phyloP scores from a whole-genome alignment of 1,284 basidiomycete genomes.

The Leccinum subrobustum region DNA sequence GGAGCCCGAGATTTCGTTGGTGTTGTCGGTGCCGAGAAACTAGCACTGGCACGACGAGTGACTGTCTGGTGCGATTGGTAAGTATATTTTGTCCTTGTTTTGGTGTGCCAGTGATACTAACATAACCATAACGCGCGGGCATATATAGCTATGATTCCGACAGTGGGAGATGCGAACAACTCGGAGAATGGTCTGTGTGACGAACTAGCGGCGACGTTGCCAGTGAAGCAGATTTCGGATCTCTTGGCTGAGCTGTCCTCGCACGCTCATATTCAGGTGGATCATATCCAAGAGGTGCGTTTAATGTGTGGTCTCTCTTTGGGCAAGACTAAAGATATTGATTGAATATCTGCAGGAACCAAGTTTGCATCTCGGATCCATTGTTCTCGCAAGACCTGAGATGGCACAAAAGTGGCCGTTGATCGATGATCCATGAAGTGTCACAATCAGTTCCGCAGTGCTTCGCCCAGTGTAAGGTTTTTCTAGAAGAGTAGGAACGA shows the following conservation, averaged over 20 bases:
- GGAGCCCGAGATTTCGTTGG: slow-evolving; percentile 37
- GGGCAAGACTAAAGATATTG: background rate
- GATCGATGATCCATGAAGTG: slow-evolving; percentile 51
- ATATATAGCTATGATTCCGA: slow-evolving; percentile 63
- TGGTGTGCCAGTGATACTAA: too few species aligned
- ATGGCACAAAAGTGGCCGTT: slow-evolving; percentile 64
- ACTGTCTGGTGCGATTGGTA: slow-evolving; percentile 41
- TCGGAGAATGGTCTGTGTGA: slow-evolving; percentile 55
- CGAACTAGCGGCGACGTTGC: slow-evolving; percentile 51
- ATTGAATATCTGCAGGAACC: slow-evolving; percentile 36
- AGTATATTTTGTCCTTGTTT: slow-evolving; percentile 5
- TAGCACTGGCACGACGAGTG: slow-evolving; percentile 39
- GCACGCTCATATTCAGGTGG: slow-evolving; percentile 66
- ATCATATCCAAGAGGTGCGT: slow-evolving; percentile 67
- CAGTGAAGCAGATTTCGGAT: slow-evolving; percentile 62
- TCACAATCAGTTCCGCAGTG: slow-evolving; percentile 19
- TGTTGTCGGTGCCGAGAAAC: slow-evolving; percentile 44
- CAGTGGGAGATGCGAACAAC: slow-evolving; percentile 66
- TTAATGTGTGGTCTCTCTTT: slow-evolving; percentile 12
- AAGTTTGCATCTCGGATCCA: slow-evolving; percentile 53
- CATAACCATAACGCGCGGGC: too few species aligned
- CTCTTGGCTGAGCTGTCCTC: slow-evolving; percentile 70
- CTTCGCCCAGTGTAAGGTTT: background rate
- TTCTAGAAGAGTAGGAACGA: too few species aligned
- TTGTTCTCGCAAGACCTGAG: slow-evolving; percentile 59